phyloP scores from a whole-genome alignment of 78 protist genomes.

The Dictyostelium firmibasis region DNA sequence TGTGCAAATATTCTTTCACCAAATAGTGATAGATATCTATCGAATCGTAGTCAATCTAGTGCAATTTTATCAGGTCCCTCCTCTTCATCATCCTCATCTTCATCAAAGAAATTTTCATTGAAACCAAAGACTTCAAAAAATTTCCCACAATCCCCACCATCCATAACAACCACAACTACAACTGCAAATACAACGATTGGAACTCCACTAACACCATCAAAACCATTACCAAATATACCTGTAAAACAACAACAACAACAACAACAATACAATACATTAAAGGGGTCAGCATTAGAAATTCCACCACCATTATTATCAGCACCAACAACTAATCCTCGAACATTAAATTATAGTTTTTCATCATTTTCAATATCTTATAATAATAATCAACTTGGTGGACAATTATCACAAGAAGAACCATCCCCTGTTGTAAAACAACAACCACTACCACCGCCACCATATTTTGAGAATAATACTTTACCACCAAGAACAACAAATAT shows the following conservation, averaged over 20 bases:
- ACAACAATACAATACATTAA: neutral
- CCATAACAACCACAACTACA: neutral
- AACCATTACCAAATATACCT: neutral
- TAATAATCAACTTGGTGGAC: neutral
- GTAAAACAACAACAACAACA: neutral
- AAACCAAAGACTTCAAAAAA: neutral
- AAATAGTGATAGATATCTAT: neutral
- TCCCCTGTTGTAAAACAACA: neutral
- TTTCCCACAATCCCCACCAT: neutral
- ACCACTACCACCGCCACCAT: neutral
- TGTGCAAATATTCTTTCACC: neutral
- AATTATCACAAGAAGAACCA: neutral
- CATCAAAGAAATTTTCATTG: neutral
- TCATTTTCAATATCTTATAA: neutral
- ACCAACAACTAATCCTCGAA: neutral
- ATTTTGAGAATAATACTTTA: neutral
- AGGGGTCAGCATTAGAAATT: neutral
- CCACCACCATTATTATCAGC: neutral
- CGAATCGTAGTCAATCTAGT: constrained; percentile 5
- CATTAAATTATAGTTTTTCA: neutral
- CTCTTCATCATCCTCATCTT: neutral
- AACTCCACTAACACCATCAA: neutral
- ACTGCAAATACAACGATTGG: neutral
- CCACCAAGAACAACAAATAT: neutral
- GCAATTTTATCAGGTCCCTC: neutral